Evolutionary conservation across 768 basidiomycete species (phyloP), one percentile per base, ranked within the genome.

Genomic region (Lepiota brunneoincarnata): DNA sequence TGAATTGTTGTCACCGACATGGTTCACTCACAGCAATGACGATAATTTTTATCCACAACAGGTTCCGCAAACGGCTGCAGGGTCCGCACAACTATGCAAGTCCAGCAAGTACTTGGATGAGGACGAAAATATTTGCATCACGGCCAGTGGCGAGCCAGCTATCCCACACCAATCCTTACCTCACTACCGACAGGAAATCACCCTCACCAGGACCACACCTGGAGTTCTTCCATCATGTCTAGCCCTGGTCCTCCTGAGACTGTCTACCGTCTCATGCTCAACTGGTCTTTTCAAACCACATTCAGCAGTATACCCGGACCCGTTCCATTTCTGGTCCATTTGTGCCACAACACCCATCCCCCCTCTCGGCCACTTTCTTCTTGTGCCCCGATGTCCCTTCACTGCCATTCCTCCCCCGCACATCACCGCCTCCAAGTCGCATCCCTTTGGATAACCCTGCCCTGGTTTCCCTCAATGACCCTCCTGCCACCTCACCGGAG

Each of bases 281-380:
- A 61, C 63, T 18, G 67, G 71, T 23, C 67, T 9, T 69, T 66
- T 42, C 64, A 68, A 26, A 63, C 67, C 9, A 60, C 63, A 6
- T 72, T 67, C 47, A 61, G 61, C 26, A 26, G 50, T 23, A 15
- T 62, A 7, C 69, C 18, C 76, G 79, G 26, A 75, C 74, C 9
- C 73, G 76, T 14, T 80, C 81, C 3, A 72, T 80, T 42, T 82
- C 82, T 5, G 71, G 77, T 2, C 74, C 79, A 2, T 80, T 78
- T 61, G 71, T 75, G 2, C 79, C 80, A 1, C 63, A 72, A 23
- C 68, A 73, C 2, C 80, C 77, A 3, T 82, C 83, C 1, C 82
- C 82, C 4, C 73, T 83, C 12, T 71, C 78, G 9, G 60, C 74
- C 15, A 69, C 49, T 26, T 74, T 51, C 52, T 64, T 56, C 28